phyloP scores from a whole-genome alignment of 192 early-diverging fungal genomes.

The Coemansia sp. region DNA sequence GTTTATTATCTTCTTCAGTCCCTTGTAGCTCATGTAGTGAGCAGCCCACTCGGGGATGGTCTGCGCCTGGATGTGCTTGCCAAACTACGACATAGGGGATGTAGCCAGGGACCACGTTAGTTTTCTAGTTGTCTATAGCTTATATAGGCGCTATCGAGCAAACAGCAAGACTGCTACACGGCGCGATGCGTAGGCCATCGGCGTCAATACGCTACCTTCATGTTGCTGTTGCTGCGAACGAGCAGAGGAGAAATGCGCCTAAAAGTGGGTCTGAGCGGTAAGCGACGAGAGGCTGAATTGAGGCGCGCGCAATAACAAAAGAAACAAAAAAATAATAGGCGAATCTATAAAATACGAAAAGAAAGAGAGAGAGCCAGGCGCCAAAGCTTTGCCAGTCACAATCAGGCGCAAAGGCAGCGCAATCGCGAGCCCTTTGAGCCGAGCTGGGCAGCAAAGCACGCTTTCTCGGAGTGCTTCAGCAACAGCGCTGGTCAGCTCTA shows the following conservation, averaged over 20 bases:
- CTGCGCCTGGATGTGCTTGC: constrained; percentile 96
- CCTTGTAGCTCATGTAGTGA: constrained; percentile 98
- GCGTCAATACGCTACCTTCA: constrained; percentile 1
- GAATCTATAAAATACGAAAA: background rate
- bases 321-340: background rate
- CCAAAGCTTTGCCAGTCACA: background rate
- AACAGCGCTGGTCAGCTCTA: too few species aligned
- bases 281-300: constrained; percentile 4
- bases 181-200: background rate
- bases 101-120: background rate
- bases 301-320: background rate
- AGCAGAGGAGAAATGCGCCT: background rate
- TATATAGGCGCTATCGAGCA: too few species aligned
- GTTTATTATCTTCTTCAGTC: constrained; percentile 97
- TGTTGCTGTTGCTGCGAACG: background rate
- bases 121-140: too few species aligned
- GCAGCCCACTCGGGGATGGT: constrained; percentile 90
- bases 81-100: constrained; percentile 70
- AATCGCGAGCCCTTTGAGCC: too few species aligned
- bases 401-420: background rate
- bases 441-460: too few species aligned
- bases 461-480: too few species aligned
- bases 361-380: background rate
- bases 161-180: too few species aligned
- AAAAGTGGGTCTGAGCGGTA: background rate